Evolutionary conservation across 768 basidiomycete genomes (phyloP), one percentile per base, ranked within the genome.

Genomic region (Coprinellus aureogranulatus): DNA sequence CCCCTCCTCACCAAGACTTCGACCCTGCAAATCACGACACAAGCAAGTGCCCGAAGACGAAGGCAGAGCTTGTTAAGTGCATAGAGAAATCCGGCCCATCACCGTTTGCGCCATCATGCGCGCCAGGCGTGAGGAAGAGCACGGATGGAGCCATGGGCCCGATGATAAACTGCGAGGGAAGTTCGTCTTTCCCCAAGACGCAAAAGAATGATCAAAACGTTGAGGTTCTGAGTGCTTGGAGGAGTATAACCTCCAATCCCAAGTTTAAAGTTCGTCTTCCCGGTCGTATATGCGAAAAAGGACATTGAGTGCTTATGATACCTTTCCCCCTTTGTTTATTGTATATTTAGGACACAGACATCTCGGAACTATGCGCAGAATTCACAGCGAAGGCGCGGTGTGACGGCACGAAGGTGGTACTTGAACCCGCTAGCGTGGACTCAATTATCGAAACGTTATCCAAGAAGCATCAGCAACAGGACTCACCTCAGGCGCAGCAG

Each of bases 341-440:
- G 55, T 55, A 62, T 26, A 52, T 37, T 52, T 53, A 91, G 86
- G 88, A 90, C 64, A 76, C 83, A 39, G 92, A 93, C 65, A 84
- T 93, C 57, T 90, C 88, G 63, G 81, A 88, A 48, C 75, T 94
- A 23, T 94, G 92, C 67, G 64, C 83, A 6, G 88, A 92, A 70
- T 91, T 94, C 66, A 81, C 89, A 46, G 81, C 71, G 66, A 93
- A 94, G 74, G 92, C 92, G 47, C 80, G 84, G 45, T 94, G 92
- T 65, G 91, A 92, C 59, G 92, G 92, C 37, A 85, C 84, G 26
- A 90, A 89, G 73, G 88, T 92, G 39, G 91, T 92, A 20, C 71
- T 93, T 48, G 89, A 84, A 64, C 82, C 81, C 23, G 72, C 75
- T 61, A 79, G 79, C 34, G 80, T 83, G 54, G 66, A 71, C 61